Percentiles rank a stretch among this genome's conserved stretches.
Conservation (phyloP, 140 eudicot species). For the Cichorium intybus region DNA sequence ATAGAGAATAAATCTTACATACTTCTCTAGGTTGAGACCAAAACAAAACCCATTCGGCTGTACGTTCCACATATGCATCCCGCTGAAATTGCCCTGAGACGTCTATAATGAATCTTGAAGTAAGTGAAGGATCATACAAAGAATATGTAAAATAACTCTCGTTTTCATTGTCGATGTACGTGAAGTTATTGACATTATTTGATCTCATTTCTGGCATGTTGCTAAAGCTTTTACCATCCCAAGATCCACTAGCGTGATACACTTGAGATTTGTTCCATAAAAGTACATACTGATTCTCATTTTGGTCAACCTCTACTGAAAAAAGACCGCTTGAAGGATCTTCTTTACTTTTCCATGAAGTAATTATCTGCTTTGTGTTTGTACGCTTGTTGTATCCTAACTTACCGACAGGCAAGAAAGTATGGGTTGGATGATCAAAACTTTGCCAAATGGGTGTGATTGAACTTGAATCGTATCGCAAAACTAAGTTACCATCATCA, state of each 20-base stretch:
- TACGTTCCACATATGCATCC: background rate
- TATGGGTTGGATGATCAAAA: constrained; percentile 41
- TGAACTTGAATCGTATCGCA: constrained; percentile 26
- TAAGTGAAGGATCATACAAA: constrained; percentile 21
- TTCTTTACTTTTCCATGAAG: constrained; percentile 44
- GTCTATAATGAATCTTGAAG: constrained; percentile 41
- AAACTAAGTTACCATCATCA: constrained; percentile 52
- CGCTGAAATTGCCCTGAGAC: constrained; percentile 35
- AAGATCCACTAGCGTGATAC: constrained; percentile 49
- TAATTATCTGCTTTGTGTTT: constrained; percentile 10
- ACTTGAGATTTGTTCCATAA: constrained; percentile 37
- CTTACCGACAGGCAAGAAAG: constrained; percentile 40
- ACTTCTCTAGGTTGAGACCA: constrained; percentile 33
- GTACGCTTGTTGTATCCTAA: constrained; percentile 36
- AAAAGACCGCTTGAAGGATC: constrained; percentile 49
- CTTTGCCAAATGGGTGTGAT: constrained; percentile 34
- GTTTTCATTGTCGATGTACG: constrained; percentile 34
- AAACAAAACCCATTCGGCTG: constrained; percentile 11
- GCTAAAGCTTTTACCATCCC: constrained; percentile 41
- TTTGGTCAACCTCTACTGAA: constrained; percentile 39
- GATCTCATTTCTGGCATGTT: constrained; percentile 51
- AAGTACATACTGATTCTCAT: constrained; percentile 17
- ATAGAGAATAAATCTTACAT: constrained; percentile 18
- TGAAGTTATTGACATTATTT: constrained; percentile 37
- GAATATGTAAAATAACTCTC: constrained; percentile 58